phyloP scores from a whole-genome alignment of 495 filamentous ascomycete genomes.

The Penicillium riverlandense region DNA sequence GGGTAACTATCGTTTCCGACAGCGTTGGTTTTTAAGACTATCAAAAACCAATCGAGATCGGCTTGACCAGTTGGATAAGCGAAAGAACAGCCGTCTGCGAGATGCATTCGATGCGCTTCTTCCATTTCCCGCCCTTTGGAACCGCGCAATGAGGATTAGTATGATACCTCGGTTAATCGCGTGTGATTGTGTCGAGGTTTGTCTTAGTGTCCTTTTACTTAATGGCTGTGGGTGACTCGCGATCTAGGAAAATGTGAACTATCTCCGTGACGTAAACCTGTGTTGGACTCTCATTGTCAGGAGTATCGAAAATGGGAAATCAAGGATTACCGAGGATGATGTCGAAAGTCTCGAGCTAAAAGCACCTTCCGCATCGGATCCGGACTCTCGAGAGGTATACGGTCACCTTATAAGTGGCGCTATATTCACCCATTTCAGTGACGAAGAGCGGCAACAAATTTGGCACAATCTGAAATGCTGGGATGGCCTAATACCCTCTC shows the following conservation, averaged over 20 bases:
- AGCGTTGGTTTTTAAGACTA: constrained; percentile 6
- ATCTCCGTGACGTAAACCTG: background rate
- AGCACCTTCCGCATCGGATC: constrained; percentile 2
- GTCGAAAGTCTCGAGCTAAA: constrained; percentile 4
- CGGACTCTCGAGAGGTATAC: constrained; percentile 2
- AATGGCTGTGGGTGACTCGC: too few species aligned
- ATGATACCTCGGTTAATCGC: background rate
- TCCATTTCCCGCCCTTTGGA: constrained; percentile 18
- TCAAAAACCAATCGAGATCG: constrained; percentile 7
- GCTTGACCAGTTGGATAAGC: constrained; percentile 1
- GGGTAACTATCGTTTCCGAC: constrained; percentile 5
- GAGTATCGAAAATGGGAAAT: constrained; percentile 3
- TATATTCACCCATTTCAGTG: constrained; percentile 12
- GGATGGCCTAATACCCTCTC: constrained; percentile 2
- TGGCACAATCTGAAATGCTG: constrained; percentile 6
- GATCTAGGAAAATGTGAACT: constrained; percentile 1
- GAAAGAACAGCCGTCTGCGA: constrained; percentile 1
- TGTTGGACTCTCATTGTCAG: constrained; percentile 6
- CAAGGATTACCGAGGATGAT: constrained; percentile 3
- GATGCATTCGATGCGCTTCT: constrained; percentile 17
- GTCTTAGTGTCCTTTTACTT: background rate
- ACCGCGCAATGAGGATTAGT: constrained; percentile 12
- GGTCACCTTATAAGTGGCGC: constrained; percentile 8
- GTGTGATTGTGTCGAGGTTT: background rate
- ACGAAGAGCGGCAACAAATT: constrained; percentile 9